Base-by-base conservation (phyloP, 192 early-diverging fungal species). In the Rhizophagus prolifer region DNA sequence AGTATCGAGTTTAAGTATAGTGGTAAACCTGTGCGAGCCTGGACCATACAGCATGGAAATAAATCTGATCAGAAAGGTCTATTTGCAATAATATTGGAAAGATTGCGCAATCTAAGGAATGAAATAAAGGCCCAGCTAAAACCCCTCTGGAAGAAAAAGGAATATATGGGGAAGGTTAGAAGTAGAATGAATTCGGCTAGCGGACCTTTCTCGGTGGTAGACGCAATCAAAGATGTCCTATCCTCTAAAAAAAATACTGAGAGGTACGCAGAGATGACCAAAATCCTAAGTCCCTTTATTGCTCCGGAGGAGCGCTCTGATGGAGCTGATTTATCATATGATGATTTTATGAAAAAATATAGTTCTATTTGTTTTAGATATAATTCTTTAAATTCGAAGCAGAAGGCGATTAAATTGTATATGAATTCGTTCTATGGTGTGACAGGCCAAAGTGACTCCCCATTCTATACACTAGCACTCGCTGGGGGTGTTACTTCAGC, bases 361-460 rank as follows among this genome's bases (percentile, higher is more conserved):
- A 16, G 16, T 19, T 62, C 21, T 19, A 1, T 62, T 2, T n/a
- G 31, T 38, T 68, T 68, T 28, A 31, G 4, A 5, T 31, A 68
- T 4, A 68, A 7, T 31, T 68, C 23, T 19, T 28, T 31, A 4
- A 30, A 68, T 30, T 25, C 28, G 10, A 68, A 68, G 30, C 31
- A 68, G 34, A 25, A 28, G 1, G 66, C 66, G 5, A 13, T 68
- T 13, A 68, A 68, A 31, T 10, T 68, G 1, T 68, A 3, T 68
- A 68, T 68, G 66, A 68, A 68, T 28, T 28, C 66, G 7, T 67
- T 67, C n/a, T 68, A 68, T 28, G 28, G 34, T 68, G 28, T 26
- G 30, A 30, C 28, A 13, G 66, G 66, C 19, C n/a, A 68, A 3
- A 68, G n/a, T n/a, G n/a, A n/a, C n/a, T n/a, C n/a, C n/a, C n/a